Evolutionary conservation across 108 stramenopile genomes (phyloP).

Genomic region (Skeletonema tropicum): DNA sequence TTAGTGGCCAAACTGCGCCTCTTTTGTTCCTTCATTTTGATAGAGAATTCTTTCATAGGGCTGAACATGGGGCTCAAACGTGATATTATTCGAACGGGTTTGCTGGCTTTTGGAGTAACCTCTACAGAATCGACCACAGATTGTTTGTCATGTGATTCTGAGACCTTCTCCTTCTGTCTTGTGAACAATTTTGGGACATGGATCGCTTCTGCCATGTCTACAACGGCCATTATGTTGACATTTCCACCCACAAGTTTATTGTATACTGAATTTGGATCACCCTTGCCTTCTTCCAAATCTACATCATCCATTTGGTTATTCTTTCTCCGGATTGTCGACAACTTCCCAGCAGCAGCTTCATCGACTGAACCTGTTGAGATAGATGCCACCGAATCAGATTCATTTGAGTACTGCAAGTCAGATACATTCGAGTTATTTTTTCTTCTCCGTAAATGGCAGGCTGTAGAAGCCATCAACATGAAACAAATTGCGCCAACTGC

Average conservation of each 20-base stretch:
- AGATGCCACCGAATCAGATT: not conserved
- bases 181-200: not conserved
- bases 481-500: not conserved
- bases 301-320: not conserved
- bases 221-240: not conserved
- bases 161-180: not conserved
- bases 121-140: not conserved
- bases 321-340: not conserved
- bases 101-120: not conserved
- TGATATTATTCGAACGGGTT: not conserved
- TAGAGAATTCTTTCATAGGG: not conserved
- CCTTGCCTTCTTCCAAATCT: constrained; percentile 12
- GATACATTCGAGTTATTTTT: not conserved
- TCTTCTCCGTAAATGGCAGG: not conserved
- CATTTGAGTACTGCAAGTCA: not conserved
- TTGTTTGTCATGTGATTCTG: not conserved
- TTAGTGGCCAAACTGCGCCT: not conserved
- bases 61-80: not conserved
- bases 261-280: not conserved
- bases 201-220: not conserved
- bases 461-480: not conserved
- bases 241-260: not conserved
- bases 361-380: not conserved
- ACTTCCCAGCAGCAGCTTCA: not conserved
- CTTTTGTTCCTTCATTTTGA: constrained; percentile 1